Evolutionary conservation across 2,329 filamentous ascomycete genomes (phyloP).

Genomic region (Sphaerulina populicola): DNA sequence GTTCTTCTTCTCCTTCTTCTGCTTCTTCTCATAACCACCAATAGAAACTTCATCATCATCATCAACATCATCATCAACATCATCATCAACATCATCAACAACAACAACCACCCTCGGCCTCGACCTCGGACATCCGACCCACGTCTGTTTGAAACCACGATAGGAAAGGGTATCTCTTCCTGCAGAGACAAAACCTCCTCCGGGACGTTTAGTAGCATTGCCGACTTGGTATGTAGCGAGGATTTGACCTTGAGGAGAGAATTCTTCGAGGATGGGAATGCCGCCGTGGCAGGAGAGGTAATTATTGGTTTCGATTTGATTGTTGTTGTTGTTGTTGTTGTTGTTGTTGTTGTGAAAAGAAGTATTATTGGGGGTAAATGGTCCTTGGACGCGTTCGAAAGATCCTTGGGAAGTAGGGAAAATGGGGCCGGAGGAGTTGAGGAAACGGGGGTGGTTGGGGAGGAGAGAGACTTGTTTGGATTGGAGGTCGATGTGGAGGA

Average conservation of each 20-base stretch:
- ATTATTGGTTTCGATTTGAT: conserved; percentile 1
- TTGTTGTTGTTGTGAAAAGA: too few species aligned
- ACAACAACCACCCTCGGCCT: conserved; percentile 11
- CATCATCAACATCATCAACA: conserved; percentile 2
- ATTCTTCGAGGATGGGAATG: conserved; percentile 19
- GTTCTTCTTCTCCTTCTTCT: too few species aligned
- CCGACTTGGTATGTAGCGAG: conserved; percentile 19
- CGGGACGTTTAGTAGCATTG: conserved; percentile 8
- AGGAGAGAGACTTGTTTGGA: conserved; percentile 11
- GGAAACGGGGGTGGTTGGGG: conserved; percentile 7
- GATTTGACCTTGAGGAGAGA: conserved; percentile 11
- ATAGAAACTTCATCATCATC: too few species aligned
- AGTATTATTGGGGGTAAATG: too few species aligned
- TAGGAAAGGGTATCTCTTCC: conserved; percentile 15
- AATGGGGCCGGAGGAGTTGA: conserved; percentile 12
- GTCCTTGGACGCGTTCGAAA: neutral
- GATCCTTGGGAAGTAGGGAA: conserved; percentile 20
- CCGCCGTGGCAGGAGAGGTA: conserved; percentile 17
- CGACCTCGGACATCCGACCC: conserved; percentile 19
- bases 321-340: too few species aligned
- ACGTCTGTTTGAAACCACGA: conserved; percentile 18
- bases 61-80: too few species aligned
- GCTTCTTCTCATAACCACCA: too few species aligned
- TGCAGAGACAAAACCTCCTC: conserved; percentile 8
- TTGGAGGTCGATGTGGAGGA: conserved; percentile 12